Evolutionary conservation across 306 rosid genomes (phyloP).

Genomic region (Prunus mira): DNA sequence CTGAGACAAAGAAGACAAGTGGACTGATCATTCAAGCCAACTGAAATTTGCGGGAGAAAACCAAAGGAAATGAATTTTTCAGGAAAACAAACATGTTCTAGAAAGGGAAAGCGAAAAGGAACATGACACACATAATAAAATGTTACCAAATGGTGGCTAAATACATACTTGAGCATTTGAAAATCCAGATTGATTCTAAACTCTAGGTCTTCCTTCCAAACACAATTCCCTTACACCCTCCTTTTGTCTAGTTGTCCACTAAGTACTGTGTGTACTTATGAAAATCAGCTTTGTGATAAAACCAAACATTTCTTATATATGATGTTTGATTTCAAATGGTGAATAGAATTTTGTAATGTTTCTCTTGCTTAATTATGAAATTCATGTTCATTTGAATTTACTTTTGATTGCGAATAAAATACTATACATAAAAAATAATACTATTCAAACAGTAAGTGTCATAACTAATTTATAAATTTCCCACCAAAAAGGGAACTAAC

Average conservation of each 20-base stretch:
- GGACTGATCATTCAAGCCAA: slow-evolving; percentile 15
- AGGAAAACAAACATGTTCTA: not conserved
- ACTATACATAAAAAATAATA: too few relatives aligned
- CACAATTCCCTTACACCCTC: not conserved
- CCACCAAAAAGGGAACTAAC: too few relatives aligned
- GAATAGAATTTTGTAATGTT: too few relatives aligned
- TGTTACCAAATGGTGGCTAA: not conserved
- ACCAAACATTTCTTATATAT: not conserved
- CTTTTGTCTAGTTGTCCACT: not conserved
- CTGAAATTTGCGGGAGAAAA: not conserved
- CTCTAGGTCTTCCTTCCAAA: not conserved
- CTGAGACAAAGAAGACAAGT: slow-evolving; percentile 32
- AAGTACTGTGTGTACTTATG: too few relatives aligned
- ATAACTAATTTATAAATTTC: too few relatives aligned
- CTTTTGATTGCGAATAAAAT: too few relatives aligned
- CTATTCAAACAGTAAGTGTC: too few relatives aligned
- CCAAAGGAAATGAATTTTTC: not conserved
- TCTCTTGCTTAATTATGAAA: too few relatives aligned
- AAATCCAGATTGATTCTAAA: not conserved
- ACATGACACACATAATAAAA: not conserved
- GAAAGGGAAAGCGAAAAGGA: not conserved
- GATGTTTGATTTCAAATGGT: too few relatives aligned
- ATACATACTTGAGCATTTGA: not conserved
- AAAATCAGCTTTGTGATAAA: not conserved
- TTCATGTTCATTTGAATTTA: too few relatives aligned